Evolutionary conservation across 225 moss, liverwort and hornwort species (phyloP).

Genomic region (Bryoerythrophyllum caledonicum): DNA sequence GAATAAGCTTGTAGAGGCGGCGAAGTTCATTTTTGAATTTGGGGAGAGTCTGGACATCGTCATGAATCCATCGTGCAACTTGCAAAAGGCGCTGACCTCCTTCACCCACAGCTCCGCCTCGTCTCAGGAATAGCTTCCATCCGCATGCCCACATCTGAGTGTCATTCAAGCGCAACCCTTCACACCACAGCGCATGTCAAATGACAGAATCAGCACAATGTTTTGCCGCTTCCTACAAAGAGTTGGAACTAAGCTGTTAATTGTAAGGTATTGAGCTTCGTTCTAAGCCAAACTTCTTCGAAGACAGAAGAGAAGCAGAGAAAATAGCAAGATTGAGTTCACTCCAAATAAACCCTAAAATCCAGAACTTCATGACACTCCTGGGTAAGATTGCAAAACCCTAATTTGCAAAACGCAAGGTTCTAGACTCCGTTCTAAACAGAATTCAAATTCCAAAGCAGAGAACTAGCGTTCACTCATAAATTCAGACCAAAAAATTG

Average conservation of each 20-base stretch:
- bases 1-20: constrained; percentile 90
- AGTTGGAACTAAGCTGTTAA: not conserved
- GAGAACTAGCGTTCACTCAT: constrained; percentile 6
- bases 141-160: constrained; percentile 78
- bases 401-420: not conserved
- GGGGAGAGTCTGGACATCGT: constrained; percentile 37
- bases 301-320: not conserved
- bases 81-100: constrained; percentile 32
- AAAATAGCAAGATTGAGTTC: not conserved
- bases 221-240: not conserved
- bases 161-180: constrained; percentile 35
- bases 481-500: not conserved
- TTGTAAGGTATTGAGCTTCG: not conserved
- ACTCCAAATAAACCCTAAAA: constrained; percentile 25
- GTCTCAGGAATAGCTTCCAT: constrained; percentile 48
- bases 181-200: constrained; percentile 15
- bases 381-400: not conserved
- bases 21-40: constrained; percentile 78
- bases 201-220: not conserved
- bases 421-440: not conserved
- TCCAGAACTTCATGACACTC: not conserved
- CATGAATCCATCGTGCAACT: constrained; percentile 53
- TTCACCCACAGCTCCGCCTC: constrained; percentile 39
- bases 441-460: not conserved
- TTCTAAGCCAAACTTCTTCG: not conserved